These are phyloP conservation scores for Epichloe aotearoae DNA, from an alignment of 2,329 filamentous ascomycete species.

Conservation along the genomic window DNA sequence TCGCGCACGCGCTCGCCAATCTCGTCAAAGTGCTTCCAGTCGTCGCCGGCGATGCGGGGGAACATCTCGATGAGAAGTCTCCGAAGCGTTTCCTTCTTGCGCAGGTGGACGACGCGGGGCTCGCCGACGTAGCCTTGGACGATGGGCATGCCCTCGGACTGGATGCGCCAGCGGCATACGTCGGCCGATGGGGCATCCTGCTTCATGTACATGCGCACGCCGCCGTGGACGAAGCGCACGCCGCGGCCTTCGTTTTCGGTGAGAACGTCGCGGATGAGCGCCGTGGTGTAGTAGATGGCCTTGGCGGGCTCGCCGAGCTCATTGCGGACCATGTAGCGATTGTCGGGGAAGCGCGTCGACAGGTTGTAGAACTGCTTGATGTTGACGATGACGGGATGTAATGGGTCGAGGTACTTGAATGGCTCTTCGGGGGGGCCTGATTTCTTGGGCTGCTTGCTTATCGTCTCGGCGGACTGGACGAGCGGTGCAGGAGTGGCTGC, in stretches of 20 bases:
- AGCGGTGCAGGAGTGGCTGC: constrained; percentile 8
- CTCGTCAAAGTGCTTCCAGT: constrained; percentile 67
- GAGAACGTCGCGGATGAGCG: constrained; percentile 73
- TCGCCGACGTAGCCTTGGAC: constrained; percentile 81
- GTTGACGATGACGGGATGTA: constrained; percentile 61
- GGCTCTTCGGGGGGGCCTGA: constrained; percentile 65
- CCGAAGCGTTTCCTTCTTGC: constrained; percentile 65
- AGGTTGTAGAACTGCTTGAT: constrained; percentile 81
- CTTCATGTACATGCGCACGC: constrained; percentile 98
- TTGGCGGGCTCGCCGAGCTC: constrained; percentile 76
- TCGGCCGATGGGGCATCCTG: constrained; percentile 80
- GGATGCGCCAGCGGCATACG: constrained; percentile 87
- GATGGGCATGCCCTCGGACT: constrained; percentile 85
- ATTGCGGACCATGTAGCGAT: constrained; percentile 95
- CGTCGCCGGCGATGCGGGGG: constrained; percentile 65
- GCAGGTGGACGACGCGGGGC: constrained; percentile 59
- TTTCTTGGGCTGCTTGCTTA: constrained; percentile 25
- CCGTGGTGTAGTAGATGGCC: constrained; percentile 92
- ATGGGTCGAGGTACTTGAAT: constrained; percentile 74
- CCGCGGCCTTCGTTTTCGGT: constrained; percentile 77
- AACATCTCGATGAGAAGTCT: constrained; percentile 93
- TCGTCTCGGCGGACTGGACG: constrained; percentile 10
- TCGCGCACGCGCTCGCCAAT: constrained; percentile 72
- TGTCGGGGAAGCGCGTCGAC: constrained; percentile 69
- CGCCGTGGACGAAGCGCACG: constrained; percentile 91